Percentiles rank a stretch among this genome's conserved stretches.
phyloP scores from a whole-genome alignment of 768 basidiomycete genomes.

The Rhodotorula diobovata region DNA sequence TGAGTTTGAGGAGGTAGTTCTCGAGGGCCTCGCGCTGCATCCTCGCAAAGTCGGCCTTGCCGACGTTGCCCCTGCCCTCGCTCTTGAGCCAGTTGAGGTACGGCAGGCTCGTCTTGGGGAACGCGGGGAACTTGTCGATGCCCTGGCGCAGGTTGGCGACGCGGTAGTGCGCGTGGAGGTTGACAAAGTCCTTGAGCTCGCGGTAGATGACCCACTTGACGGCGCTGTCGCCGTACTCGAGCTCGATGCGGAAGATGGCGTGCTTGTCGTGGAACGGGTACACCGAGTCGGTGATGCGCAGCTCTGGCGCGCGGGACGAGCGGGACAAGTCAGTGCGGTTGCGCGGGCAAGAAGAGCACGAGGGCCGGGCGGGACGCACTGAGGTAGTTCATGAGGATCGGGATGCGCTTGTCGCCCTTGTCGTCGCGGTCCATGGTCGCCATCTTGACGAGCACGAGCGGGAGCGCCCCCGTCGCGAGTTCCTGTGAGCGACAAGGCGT shows the following conservation, averaged over 20 bases:
- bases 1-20: conserved; percentile 78
- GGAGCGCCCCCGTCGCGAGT: conserved; percentile 61
- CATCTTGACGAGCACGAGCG: conserved; percentile 69
- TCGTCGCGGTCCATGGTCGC: conserved; percentile 80
- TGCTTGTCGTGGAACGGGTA: conserved; percentile 71
- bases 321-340: conserved; percentile 42
- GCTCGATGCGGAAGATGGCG: conserved; percentile 79
- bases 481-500: conserved; percentile 14
- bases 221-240: conserved; percentile 85
- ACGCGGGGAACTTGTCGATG: conserved; percentile 70
- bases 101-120: conserved; percentile 76
- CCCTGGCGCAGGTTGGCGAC: conserved; percentile 60
- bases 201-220: conserved; percentile 92
- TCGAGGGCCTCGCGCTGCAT: conserved; percentile 77
- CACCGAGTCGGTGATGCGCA: conserved; percentile 78
- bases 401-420: conserved; percentile 63
- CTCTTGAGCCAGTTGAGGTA: conserved; percentile 80
- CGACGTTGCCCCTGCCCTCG: conserved; percentile 56
- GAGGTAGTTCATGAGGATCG: conserved; percentile 42
- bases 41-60: conserved; percentile 70
- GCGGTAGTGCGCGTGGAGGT: conserved; percentile 81
- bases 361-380: conserved; percentile 3
- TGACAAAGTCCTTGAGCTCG: conserved; percentile 83
- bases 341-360: neutral
- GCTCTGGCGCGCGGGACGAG: conserved; percentile 59